phyloP scores from a whole-genome alignment of 768 basidiomycete genomes.

The Cystofilobasidium ferigula region DNA sequence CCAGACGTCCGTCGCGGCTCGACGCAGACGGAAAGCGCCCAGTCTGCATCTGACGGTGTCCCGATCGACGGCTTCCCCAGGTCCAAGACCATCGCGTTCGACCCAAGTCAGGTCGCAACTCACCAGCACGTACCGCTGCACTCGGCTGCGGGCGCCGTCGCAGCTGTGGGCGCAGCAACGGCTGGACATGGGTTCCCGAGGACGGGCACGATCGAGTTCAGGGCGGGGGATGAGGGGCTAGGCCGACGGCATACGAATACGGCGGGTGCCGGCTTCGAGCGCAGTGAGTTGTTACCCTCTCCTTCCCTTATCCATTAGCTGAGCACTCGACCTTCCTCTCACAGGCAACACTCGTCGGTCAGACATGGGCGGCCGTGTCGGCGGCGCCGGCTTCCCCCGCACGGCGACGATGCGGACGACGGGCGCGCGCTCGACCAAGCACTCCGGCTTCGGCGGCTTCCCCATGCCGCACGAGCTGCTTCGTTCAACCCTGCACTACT shows the following conservation, averaged over 20 bases:
- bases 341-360: slow-evolving; percentile 15
- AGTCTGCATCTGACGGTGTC: background rate
- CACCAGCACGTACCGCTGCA: slow-evolving; percentile 10
- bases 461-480: slow-evolving; percentile 40
- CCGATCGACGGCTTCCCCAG: slow-evolving; percentile 35
- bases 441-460: slow-evolving; percentile 39
- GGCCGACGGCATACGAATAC: background rate
- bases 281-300: background rate
- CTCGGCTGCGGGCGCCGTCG: background rate
- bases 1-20: background rate
- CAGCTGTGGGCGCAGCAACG: background rate
- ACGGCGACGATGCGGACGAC: slow-evolving; percentile 33
- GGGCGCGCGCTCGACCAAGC: slow-evolving; percentile 20
- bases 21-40: background rate
- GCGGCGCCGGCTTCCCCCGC: slow-evolving; percentile 31
- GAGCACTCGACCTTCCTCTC: background rate
- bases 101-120: slow-evolving; percentile 25
- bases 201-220: slow-evolving; percentile 29
- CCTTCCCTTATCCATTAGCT: background rate
- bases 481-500: slow-evolving; percentile 44
- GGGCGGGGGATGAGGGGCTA: background rate
- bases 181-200: slow-evolving; percentile 27
- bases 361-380: slow-evolving; percentile 10
- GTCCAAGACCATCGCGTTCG: slow-evolving; percentile 39
- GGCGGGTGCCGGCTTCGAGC: slow-evolving; percentile 18